phyloP scores from a whole-genome alignment of 2,329 filamentous ascomycete genomes.

The Arachnopeziza araneosa region DNA sequence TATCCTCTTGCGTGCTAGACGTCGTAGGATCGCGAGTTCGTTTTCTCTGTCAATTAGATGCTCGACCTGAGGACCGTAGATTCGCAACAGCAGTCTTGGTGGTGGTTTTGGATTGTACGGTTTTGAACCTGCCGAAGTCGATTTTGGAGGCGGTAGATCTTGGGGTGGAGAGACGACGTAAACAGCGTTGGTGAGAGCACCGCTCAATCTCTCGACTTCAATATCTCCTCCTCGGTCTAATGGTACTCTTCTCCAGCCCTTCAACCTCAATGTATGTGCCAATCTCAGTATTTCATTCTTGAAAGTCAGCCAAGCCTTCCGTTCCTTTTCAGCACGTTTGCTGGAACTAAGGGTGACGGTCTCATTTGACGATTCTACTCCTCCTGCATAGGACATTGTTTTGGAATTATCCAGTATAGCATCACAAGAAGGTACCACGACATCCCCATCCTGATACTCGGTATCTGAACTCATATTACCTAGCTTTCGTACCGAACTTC shows the following conservation, averaged over 20 bases:
- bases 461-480: conserved; percentile 69
- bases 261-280: conserved; percentile 80
- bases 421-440: conserved; percentile 79
- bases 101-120: conserved; percentile 23
- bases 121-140: conserved; percentile 35
- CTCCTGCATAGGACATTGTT: conserved; percentile 70
- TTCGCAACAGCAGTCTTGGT: conserved; percentile 74
- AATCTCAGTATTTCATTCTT: conserved; percentile 89
- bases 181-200: conserved; percentile 91
- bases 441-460: conserved; percentile 76
- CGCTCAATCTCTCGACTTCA: conserved; percentile 72
- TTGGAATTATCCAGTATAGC: conserved; percentile 84
- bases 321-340: conserved; percentile 57
- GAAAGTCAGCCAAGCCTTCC: conserved; percentile 75
- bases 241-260: conserved; percentile 83
- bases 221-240: conserved; percentile 64
- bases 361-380: conserved; percentile 34
- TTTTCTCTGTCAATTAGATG: conserved; percentile 92
- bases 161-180: conserved; percentile 85
- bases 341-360: conserved; percentile 36
- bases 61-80: conserved; percentile 93
- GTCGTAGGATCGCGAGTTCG: conserved; percentile 78
- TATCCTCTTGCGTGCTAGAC: conserved; percentile 86
- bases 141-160: conserved; percentile 43
- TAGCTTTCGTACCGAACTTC: conserved; percentile 17